These are phyloP conservation scores for Posidonia australis DNA, from an alignment of 106 monocot species.

Conservation along the genomic window DNA sequence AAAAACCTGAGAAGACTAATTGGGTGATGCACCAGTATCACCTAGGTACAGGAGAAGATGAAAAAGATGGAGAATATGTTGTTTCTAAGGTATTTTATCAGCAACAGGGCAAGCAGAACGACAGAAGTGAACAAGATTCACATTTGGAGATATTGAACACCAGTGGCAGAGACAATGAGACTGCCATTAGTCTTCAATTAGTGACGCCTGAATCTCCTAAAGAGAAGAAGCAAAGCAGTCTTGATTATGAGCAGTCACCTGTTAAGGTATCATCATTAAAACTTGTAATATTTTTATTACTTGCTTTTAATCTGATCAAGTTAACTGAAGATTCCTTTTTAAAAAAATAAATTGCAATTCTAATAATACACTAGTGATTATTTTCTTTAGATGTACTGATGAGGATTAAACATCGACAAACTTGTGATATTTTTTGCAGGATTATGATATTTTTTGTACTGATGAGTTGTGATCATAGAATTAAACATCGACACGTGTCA, in stretches of 20 bases:
- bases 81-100: slow-evolving; percentile 95
- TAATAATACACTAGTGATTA: too few species aligned
- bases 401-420: too few species aligned
- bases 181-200: slow-evolving; percentile 1
- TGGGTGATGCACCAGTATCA: slow-evolving; percentile 99
- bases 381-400: too few species aligned
- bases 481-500: too few species aligned
- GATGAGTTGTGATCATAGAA: too few species aligned
- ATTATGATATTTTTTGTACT: too few species aligned
- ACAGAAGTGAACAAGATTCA: slow-evolving; percentile 28
- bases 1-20: slow-evolving; percentile 76
- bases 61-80: slow-evolving; percentile 76
- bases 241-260: slow-evolving; percentile 8
- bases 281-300: not conserved
- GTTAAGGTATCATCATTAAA: slow-evolving; percentile 21
- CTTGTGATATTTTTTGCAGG: too few species aligned
- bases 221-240: slow-evolving; percentile 16
- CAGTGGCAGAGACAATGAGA: slow-evolving; percentile 13
- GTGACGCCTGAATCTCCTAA: slow-evolving; percentile 25
- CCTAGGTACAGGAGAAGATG: slow-evolving; percentile 75
- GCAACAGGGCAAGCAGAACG: slow-evolving; percentile 48
- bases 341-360: too few species aligned
- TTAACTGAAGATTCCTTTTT: too few species aligned
- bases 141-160: slow-evolving; percentile 10
- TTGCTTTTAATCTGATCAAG: not conserved